These are phyloP conservation scores for Scytalidium sp. DNA, from an alignment of 2,329 filamentous ascomycete species.

Conservation along the genomic window DNA sequence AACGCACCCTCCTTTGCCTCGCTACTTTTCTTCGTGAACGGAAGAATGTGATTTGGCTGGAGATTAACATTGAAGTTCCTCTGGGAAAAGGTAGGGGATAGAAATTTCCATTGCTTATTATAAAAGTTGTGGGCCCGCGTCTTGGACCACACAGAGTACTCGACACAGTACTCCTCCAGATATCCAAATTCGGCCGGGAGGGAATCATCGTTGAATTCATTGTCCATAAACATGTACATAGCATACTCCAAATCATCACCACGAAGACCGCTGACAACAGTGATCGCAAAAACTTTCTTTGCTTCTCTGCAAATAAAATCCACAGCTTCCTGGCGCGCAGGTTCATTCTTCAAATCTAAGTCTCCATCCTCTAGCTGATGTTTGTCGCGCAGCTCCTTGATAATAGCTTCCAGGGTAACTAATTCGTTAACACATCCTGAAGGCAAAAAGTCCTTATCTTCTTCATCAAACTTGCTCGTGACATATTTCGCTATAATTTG, in stretches of 20 bases:
- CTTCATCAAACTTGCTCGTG: too few relatives aligned
- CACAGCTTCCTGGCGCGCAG: too few relatives aligned
- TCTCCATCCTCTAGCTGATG: too few relatives aligned
- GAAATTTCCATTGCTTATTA: conserved; percentile 5
- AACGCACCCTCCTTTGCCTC: not conserved
- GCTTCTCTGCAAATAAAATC: not conserved
- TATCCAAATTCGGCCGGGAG: not conserved
- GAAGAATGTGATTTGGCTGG: not conserved
- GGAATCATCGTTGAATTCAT: not conserved
- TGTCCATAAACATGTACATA: not conserved
- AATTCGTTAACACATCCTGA: too few relatives aligned
- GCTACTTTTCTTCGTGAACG: not conserved
- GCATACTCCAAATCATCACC: not conserved
- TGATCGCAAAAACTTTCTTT: not conserved
- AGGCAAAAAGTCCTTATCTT: too few relatives aligned
- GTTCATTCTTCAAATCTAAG: too few relatives aligned
- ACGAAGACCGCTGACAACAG: not conserved
- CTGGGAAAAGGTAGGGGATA: not conserved
- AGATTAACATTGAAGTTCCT: not conserved
- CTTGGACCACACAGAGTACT: not conserved
- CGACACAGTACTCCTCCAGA: not conserved
- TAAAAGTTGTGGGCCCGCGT: not conserved
- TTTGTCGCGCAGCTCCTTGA: too few relatives aligned
- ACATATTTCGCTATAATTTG: too few relatives aligned
- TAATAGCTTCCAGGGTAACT: too few relatives aligned